A percentile compares a stretch with the other conserved stretches of the same genome.
phyloP scores from a whole-genome alignment of 495 filamentous ascomycete species.

The Penicillium tannophilum region DNA sequence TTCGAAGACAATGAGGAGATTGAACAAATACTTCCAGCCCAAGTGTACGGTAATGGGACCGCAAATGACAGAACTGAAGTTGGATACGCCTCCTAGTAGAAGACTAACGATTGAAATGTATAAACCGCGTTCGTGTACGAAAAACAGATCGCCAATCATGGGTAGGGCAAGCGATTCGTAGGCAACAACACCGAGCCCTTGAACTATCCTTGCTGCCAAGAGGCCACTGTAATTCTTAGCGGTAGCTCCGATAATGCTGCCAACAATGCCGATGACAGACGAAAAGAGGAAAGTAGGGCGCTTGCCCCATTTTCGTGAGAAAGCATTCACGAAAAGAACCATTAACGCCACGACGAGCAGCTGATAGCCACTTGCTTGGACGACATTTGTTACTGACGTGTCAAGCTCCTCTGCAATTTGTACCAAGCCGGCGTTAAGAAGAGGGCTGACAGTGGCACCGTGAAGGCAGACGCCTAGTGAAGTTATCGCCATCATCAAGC shows the following conservation, averaged over 20 bases:
- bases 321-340: not conserved
- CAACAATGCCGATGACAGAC: not conserved
- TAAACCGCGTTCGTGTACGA: not conserved
- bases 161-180: not conserved
- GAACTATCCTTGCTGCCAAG: not conserved
- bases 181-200: not conserved
- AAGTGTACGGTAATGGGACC: not conserved
- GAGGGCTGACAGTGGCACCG: not conserved
- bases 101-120: not conserved
- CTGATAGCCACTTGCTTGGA: not conserved
- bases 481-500: not conserved
- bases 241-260: not conserved
- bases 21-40: not conserved
- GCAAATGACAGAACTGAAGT: not conserved
- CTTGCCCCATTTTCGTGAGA: not conserved
- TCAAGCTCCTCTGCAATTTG: not conserved
- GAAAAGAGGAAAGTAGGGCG: not conserved
- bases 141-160: not conserved
- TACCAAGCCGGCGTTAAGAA: not conserved
- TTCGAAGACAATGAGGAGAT: not conserved
- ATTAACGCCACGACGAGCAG: not conserved
- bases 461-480: not conserved
- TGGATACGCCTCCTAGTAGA: not conserved
- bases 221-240: not conserved
- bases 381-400: not conserved